Percentiles rank a stretch among this genome's conserved stretches.
Conservation (phyloP, 352 stramenopile genomes). For the Phytophthora nicotianae region DNA sequence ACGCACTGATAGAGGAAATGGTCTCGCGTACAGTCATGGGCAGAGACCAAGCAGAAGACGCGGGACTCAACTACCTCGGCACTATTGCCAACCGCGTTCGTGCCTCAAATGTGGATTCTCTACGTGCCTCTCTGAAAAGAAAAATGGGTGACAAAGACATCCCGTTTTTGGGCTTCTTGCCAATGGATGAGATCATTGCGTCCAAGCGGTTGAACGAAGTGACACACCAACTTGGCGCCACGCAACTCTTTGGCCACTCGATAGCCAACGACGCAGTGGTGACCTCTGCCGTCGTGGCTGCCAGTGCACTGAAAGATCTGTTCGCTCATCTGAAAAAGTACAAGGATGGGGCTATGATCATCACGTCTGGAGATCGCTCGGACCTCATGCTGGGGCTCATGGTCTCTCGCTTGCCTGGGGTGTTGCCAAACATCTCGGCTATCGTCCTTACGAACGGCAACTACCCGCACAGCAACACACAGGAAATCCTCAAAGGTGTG, state of each 20-base stretch:
- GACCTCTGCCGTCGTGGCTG: constrained; percentile 68
- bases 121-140: constrained; percentile 28
- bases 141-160: constrained; percentile 48
- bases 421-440: constrained; percentile 70
- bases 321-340: constrained; percentile 81
- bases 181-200: constrained; percentile 62
- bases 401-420: constrained; percentile 65
- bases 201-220: constrained; percentile 85
- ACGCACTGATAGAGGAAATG: constrained; percentile 54
- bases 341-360: constrained; percentile 74
- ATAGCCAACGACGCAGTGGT: constrained; percentile 76
- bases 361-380: constrained; percentile 75
- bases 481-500: constrained; percentile 74
- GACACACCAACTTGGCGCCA: constrained; percentile 63
- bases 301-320: constrained; percentile 74
- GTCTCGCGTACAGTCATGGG: constrained; percentile 55
- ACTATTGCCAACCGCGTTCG: constrained; percentile 78
- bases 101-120: constrained; percentile 34
- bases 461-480: constrained; percentile 74
- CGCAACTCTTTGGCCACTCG: constrained; percentile 60
- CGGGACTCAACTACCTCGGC: constrained; percentile 68
- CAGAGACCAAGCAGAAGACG: constrained; percentile 63
- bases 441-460: constrained; percentile 82
- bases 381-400: constrained; percentile 76
- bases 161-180: constrained; percentile 71